phyloP scores from a whole-genome alignment of 352 stramenopile species.

The Pythium utonaiense region DNA sequence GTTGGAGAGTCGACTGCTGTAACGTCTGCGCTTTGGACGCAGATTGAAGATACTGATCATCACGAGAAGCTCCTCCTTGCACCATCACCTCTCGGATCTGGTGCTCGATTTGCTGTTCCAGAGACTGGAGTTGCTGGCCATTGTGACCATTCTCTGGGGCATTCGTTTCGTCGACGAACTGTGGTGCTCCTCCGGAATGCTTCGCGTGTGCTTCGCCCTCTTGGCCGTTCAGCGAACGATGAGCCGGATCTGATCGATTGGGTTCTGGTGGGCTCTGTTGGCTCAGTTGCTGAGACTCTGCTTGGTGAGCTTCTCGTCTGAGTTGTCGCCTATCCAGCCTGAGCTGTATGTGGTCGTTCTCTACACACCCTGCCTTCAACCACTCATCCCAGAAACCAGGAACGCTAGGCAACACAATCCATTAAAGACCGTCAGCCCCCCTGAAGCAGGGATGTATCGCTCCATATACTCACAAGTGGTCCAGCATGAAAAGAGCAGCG shows the following conservation, averaged over 20 bases:
- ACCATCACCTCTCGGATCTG: background rate
- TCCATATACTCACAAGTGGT: conserved; percentile 16
- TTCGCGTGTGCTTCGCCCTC: background rate
- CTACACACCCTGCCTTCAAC: background rate
- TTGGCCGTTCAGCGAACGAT: background rate
- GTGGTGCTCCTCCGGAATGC: too few relatives aligned
- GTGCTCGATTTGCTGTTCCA: background rate
- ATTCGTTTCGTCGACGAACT: too few relatives aligned
- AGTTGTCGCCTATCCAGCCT: background rate
- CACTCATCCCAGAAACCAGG: background rate
- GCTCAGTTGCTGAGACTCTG: background rate
- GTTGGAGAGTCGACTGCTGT: background rate
- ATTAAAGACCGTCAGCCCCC: background rate
- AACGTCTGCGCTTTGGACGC: background rate
- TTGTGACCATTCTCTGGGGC: background rate
- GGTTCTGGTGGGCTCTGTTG: background rate
- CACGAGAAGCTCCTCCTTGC: background rate
- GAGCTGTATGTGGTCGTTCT: background rate
- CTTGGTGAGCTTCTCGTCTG: background rate
- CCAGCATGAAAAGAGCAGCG: conserved; percentile 25
- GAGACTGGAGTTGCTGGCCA: background rate
- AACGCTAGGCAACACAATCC: background rate
- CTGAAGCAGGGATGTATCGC: background rate
- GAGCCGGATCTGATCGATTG: background rate
- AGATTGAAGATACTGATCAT: background rate